Evolutionary conservation across 768 basidiomycete species (phyloP).

Genomic region (Russula compacta): DNA sequence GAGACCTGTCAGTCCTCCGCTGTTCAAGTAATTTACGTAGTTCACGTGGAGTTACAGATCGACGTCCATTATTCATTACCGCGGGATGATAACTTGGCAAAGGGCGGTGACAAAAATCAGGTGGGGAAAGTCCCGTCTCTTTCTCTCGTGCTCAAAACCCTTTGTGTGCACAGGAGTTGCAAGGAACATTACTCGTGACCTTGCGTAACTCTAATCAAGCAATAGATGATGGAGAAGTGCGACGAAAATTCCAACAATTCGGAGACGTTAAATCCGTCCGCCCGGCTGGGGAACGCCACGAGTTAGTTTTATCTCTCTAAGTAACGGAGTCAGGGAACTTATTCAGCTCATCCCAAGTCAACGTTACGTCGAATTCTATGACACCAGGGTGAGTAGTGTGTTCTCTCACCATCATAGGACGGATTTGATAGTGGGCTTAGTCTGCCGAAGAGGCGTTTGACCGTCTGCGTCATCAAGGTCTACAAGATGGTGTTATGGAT

Average conservation of each 20-base stretch:
- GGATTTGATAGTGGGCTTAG: constrained; percentile 29
- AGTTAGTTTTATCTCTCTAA: constrained; percentile 25
- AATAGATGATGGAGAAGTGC: constrained; percentile 79
- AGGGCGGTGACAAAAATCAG: constrained; percentile 75
- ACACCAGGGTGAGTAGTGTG: constrained; percentile 57
- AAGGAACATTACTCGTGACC: constrained; percentile 79
- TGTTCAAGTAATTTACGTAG: not conserved
- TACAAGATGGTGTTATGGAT: constrained; percentile 84
- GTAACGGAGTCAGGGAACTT: not conserved
- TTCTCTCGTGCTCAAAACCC: not conserved
- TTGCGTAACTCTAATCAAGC: constrained; percentile 60
- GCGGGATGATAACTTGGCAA: constrained; percentile 57
- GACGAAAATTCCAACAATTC: constrained; percentile 77
- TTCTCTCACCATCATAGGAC: not conserved
- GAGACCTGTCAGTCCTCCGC: constrained; percentile 61
- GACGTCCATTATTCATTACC: constrained; percentile 98
- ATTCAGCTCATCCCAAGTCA: constrained; percentile 43
- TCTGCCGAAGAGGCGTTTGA: constrained; percentile 76
- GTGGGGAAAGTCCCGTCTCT: constrained; percentile 30
- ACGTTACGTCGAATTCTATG: constrained; percentile 90
- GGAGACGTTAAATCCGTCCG: constrained; percentile 83
- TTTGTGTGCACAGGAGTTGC: constrained; percentile 42
- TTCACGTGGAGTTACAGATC: constrained; percentile 47
- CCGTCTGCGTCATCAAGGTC: constrained; percentile 63
- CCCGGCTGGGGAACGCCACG: constrained; percentile 51